Percentiles rank a stretch among this genome's conserved stretches.
Conservation (phyloP, 1,139 yeast species). For the Entelexis paramagnoliae region DNA sequence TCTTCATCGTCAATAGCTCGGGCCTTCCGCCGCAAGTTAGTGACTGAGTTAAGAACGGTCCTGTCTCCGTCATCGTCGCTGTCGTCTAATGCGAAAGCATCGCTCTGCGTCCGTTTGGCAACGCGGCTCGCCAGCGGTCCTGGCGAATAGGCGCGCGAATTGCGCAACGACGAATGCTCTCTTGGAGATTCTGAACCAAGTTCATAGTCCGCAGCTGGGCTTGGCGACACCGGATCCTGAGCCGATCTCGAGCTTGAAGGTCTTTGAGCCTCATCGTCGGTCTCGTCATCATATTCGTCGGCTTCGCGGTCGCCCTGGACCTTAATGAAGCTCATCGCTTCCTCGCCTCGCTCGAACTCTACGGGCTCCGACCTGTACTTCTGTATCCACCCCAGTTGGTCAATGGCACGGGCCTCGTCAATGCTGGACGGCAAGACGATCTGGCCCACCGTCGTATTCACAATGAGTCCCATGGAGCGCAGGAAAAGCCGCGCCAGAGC, state of each 20-base stretch:
- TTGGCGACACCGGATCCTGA: background rate
- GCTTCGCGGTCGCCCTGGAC: conserved; percentile 16
- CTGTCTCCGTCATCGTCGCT: conserved; percentile 19
- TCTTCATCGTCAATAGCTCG: conserved; percentile 12
- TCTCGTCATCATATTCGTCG: conserved; percentile 6
- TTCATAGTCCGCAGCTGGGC: background rate
- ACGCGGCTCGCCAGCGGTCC: too few species aligned
- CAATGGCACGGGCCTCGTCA: conserved; percentile 18
- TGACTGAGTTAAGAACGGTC: background rate
- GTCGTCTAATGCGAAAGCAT: conserved; percentile 18
- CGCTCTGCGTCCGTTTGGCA: conserved; percentile 5
- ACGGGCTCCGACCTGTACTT: conserved; percentile 20
- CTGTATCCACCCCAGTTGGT: conserved; percentile 17
- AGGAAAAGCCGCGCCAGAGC: conserved; percentile 29
- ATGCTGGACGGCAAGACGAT: conserved; percentile 18
- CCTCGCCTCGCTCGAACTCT: conserved; percentile 15
- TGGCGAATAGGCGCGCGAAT: too few species aligned
- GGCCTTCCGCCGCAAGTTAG: background rate
- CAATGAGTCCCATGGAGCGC: conserved; percentile 26
- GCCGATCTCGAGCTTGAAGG: background rate
- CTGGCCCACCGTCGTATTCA: conserved; percentile 13
- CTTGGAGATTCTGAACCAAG: too few species aligned
- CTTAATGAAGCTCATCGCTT: conserved; percentile 19
- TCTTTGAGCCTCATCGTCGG: background rate
- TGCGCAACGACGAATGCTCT: too few species aligned